These are phyloP conservation scores for Suillus paluster DNA, from an alignment of 768 basidiomycete species.

Conservation along the genomic window DNA sequence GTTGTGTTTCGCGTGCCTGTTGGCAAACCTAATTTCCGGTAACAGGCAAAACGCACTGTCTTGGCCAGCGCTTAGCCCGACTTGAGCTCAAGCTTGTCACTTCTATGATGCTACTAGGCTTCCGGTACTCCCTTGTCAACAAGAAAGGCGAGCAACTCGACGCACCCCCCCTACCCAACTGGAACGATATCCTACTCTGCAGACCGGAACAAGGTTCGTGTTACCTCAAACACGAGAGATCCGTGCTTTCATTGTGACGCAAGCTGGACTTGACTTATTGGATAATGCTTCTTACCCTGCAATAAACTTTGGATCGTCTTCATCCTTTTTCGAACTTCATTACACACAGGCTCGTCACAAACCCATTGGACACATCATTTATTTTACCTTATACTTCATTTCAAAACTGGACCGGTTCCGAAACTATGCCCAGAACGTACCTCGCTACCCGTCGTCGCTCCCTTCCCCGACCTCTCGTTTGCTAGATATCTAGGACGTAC, in stretches of 20 bases:
- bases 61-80: slow-evolving; percentile 76
- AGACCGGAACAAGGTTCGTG: slow-evolving; percentile 61
- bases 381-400: slow-evolving; percentile 19
- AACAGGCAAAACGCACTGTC: slow-evolving; percentile 69
- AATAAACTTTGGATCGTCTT: slow-evolving; percentile 14
- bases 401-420: slow-evolving; percentile 6
- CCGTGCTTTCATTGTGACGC: slow-evolving; percentile 18
- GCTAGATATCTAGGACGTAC: slow-evolving; percentile 17
- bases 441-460: slow-evolving; percentile 11
- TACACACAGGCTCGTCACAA: neutral
- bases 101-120: slow-evolving; percentile 69
- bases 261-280: slow-evolving; percentile 30
- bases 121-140: slow-evolving; percentile 63
- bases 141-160: slow-evolving; percentile 47
- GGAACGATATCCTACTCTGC: slow-evolving; percentile 78
- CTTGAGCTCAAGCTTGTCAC: slow-evolving; percentile 74
- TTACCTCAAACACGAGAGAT: slow-evolving; percentile 50
- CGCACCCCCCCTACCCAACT: slow-evolving; percentile 64
- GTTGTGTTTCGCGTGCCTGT: slow-evolving; percentile 22
- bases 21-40: slow-evolving; percentile 14
- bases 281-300: slow-evolving; percentile 12
- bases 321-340: slow-evolving; percentile 11
- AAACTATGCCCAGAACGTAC: slow-evolving; percentile 12
- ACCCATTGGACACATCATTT: neutral
- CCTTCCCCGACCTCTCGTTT: slow-evolving; percentile 12